phyloP scores from a whole-genome alignment of 2,329 filamentous ascomycete genomes.

The Ophiocordyceps camponoti-leonardi region DNA sequence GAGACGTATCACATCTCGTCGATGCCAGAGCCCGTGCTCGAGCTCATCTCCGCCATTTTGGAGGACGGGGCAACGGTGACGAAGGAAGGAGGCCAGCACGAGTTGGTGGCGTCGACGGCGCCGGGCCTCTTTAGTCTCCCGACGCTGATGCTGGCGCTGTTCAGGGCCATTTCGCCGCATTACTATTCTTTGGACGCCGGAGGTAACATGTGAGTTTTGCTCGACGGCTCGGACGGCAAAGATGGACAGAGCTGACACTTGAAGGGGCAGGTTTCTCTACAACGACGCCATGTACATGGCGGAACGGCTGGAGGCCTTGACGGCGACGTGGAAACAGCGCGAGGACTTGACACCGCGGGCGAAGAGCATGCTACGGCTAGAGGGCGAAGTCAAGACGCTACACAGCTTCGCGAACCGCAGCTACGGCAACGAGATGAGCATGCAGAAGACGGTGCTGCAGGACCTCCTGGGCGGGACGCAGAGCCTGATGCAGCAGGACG shows the following conservation, averaged over 20 bases:
- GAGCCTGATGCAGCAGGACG: conserved; percentile 40
- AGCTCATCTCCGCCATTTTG: conserved; percentile 41
- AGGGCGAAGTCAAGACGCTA: conserved; percentile 41
- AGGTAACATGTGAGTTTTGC: conserved; percentile 43
- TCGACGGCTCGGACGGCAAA: no score
- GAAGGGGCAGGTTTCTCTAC: conserved; percentile 41
- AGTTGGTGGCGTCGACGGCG: conserved; percentile 49
- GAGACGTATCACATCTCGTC: conserved; percentile 83
- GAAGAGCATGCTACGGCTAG: conserved; percentile 36
- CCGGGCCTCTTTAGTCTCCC: conserved; percentile 55
- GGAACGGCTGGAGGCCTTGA: conserved; percentile 33
- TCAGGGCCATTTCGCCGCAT: conserved; percentile 57
- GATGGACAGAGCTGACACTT: not conserved
- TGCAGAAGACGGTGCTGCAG: conserved; percentile 42
- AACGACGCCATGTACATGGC: conserved; percentile 50
- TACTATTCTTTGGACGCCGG: conserved; percentile 48
- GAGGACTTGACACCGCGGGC: conserved; percentile 32
- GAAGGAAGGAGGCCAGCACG: conserved; percentile 28
- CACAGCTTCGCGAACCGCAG: conserved; percentile 43
- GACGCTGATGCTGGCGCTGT: conserved; percentile 59
- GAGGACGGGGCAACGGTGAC: conserved; percentile 46
- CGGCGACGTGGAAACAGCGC: conserved; percentile 32
- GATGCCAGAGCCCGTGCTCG: conserved; percentile 63
- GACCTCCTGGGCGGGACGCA: conserved; percentile 44
- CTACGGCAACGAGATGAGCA: conserved; percentile 41